These are phyloP conservation scores for Actinomucor elegans DNA, from an alignment of 371 early-diverging fungal genomes.

Conservation along the genomic window DNA sequence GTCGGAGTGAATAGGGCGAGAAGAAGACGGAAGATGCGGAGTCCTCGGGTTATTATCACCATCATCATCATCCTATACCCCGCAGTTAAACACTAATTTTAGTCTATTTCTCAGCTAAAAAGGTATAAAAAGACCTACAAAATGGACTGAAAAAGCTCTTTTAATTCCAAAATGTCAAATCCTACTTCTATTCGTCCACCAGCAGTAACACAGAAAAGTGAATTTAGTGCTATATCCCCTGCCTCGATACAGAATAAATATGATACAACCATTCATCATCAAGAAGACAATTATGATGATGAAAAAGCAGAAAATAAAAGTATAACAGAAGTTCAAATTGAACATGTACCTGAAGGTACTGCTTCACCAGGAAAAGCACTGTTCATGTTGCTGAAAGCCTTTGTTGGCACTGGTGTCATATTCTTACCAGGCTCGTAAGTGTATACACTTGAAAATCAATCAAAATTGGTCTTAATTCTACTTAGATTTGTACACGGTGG, in stretches of 20 bases:
- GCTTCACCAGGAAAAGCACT: slow-evolving; percentile 64
- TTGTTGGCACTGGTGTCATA: slow-evolving; percentile 69
- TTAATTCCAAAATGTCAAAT: slow-evolving; percentile 1
- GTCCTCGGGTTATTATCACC: background rate
- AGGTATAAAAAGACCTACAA: background rate
- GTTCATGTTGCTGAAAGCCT: slow-evolving; percentile 73
- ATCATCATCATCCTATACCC: background rate
- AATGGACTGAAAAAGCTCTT: background rate
- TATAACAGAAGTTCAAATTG: slow-evolving; percentile 13
- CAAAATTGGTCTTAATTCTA: background rate
- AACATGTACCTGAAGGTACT: slow-evolving; percentile 36
- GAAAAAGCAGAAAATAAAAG: background rate
- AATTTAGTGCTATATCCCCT: slow-evolving; percentile 3
- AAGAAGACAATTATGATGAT: slow-evolving; percentile 3
- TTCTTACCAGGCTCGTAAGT: slow-evolving; percentile 67
- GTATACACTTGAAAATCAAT: background rate
- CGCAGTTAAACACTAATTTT: slow-evolving; percentile 1
- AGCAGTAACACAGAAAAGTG: background rate
- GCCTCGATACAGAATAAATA: slow-evolving; percentile 2
- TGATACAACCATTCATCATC: slow-evolving; percentile 2
- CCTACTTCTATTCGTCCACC: slow-evolving; percentile 3
- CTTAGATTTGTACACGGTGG: slow-evolving; percentile 46
- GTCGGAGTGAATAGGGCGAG: background rate
- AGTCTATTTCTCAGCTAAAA: background rate
- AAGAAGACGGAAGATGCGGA: background rate